phyloP scores from a whole-genome alignment of 2,329 filamentous ascomycete genomes.

The Cytospora chrysosperma region DNA sequence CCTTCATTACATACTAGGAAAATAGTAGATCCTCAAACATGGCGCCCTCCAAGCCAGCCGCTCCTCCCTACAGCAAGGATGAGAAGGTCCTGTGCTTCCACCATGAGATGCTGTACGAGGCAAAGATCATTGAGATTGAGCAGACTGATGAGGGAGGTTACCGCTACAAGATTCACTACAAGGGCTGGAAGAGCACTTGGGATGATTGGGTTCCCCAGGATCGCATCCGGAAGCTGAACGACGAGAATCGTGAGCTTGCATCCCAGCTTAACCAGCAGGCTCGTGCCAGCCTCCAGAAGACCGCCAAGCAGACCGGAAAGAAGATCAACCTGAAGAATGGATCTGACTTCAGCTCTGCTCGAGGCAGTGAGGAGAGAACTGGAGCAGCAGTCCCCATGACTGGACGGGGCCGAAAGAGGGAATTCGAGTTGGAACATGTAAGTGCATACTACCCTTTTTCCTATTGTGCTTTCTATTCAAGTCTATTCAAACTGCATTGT shows the following conservation, averaged over 20 bases:
- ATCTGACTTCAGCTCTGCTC: constrained; percentile 61
- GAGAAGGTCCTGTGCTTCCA: constrained; percentile 97
- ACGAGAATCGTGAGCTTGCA: constrained; percentile 91
- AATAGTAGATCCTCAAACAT: constrained; percentile 28
- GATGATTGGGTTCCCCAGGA: constrained; percentile 97
- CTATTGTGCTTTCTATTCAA: constrained; percentile 13
- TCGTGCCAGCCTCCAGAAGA: constrained; percentile 56
- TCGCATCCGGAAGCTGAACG: constrained; percentile 88
- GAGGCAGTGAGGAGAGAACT: constrained; percentile 76
- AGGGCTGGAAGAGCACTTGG: constrained; percentile 99
- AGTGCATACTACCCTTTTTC: constrained; percentile 39
- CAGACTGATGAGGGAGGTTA: constrained; percentile 69
- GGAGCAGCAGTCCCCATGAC: constrained; percentile 59
- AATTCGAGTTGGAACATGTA: constrained; percentile 82
- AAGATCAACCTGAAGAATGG: constrained; percentile 50
- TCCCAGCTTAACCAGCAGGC: constrained; percentile 68
- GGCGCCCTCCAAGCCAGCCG: constrained; percentile 43
- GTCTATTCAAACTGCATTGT: neutral
- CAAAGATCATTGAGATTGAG: constrained; percentile 83
- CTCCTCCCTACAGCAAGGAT: constrained; percentile 65
- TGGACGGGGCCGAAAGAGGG: constrained; percentile 68
- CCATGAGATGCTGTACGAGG: constrained; percentile 95
- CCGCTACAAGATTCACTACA: constrained; percentile 95
- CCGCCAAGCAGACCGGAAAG: constrained; percentile 38
- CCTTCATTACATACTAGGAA: neutral